These are phyloP conservation scores for Talaromyces atroroseus DNA, from an alignment of 2,329 filamentous ascomycete genomes.

Conservation along the genomic window DNA sequence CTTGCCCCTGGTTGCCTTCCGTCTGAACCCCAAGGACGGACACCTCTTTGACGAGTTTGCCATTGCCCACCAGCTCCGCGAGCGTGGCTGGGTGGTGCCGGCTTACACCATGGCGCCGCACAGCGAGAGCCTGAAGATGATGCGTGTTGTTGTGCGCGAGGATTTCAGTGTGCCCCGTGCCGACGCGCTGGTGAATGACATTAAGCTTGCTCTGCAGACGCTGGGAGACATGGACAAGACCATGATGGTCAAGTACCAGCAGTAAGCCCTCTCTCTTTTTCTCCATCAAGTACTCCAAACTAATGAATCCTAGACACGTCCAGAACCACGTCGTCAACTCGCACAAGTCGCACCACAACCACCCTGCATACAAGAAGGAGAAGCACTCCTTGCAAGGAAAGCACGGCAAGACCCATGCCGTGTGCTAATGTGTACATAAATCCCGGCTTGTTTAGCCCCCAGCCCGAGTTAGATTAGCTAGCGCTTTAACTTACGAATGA, in stretches of 20 bases:
- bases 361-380: slow-evolving; percentile 59
- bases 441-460: too few relatives aligned
- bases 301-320: too few relatives aligned
- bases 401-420: slow-evolving; percentile 80
- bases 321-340: slow-evolving; percentile 51
- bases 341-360: slow-evolving; percentile 50
- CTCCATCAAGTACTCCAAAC: too few relatives aligned
- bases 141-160: slow-evolving; percentile 86
- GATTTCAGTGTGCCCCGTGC: slow-evolving; percentile 82
- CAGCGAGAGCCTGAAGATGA: slow-evolving; percentile 77
- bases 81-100: slow-evolving; percentile 86
- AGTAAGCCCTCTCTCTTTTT: slow-evolving; percentile 42
- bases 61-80: slow-evolving; percentile 76
- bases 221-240: slow-evolving; percentile 70
- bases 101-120: slow-evolving; percentile 97
- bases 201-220: slow-evolving; percentile 68
- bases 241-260: slow-evolving; percentile 62
- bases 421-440: slow-evolving; percentile 48
- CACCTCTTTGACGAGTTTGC: slow-evolving; percentile 68
- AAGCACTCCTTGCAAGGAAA: slow-evolving; percentile 84
- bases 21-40: slow-evolving; percentile 55
- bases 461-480: too few relatives aligned
- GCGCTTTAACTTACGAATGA: too few relatives aligned
- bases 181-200: slow-evolving; percentile 70
- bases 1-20: slow-evolving; percentile 85